Evolutionary conservation across 2,329 filamentous ascomycete species (phyloP), one percentile per base, ranked within the genome.

Genomic region (Colletotrichum destructivum): DNA sequence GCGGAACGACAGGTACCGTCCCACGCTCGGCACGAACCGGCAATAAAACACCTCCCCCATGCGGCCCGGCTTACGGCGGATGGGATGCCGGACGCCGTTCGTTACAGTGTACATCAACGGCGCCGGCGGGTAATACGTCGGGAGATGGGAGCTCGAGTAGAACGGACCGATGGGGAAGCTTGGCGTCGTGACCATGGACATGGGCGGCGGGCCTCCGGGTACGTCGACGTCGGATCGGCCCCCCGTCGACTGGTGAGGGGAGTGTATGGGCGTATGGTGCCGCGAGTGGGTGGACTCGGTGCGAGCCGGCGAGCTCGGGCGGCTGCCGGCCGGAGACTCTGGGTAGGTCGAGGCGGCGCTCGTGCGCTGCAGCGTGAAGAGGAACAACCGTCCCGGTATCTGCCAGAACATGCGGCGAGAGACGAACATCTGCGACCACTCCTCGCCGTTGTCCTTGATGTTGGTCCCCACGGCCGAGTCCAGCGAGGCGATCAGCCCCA

Each of bases 1-100:
- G 23, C 96, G 91, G 83, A 99, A 97, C 0, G 94, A 95, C 11
- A 99, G 88, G 75, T 95, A 98, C 79, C 97, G 94, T 7, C 89
- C 89, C 2, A 95, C 84, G 57, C 92, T 96, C 0, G 94, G 94
- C 18, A 98, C 87, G 79, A 92, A 98, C 65, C 96, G 92, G 0
- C 91, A 92, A 81, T 99, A 99, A 77, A 99, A 96, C 0, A 94
- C 90, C 77, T 98, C 94, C 16, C 95, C 95, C 86, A 97, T 95
- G 3, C 94, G 91, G 1, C 95, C 94, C 0, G 96, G 95, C 79
- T 97, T 98, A 1, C 94, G 93, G 0, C 96, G 91, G 52, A 97
- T 85, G 0, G 96, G 96, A 78, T 99, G 96, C 0, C 95, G 92
- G 56, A 95, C 86, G 71, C 92, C 89, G 79, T 94, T 91, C 2